Conservation (phyloP, 2,329 filamentous ascomycete genomes). For the Fusarium tricinctum region DNA sequence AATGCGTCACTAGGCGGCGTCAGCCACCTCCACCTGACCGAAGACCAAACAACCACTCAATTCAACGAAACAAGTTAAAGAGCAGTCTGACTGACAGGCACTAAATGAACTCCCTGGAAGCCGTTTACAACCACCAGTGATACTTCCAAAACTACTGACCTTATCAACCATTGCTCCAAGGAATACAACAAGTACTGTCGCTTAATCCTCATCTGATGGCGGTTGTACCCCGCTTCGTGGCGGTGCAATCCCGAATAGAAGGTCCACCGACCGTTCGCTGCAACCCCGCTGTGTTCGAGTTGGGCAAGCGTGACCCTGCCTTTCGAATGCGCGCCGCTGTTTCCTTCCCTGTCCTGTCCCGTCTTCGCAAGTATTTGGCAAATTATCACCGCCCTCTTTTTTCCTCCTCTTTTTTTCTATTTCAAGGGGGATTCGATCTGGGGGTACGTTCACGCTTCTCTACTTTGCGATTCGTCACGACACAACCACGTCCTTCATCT, state of each 20-base stretch:
- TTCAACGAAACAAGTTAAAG: not conserved
- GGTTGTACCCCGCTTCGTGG: constrained; percentile 48
- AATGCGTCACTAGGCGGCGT: constrained; percentile 44
- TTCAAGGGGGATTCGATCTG: constrained; percentile 34
- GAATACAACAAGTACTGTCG: not conserved
- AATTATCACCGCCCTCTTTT: constrained; percentile 37
- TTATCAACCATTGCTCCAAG: not conserved
- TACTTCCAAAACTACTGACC: not conserved
- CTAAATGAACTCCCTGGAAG: not conserved
- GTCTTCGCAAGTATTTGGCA: constrained; percentile 40
- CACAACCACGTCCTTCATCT: constrained; percentile 21
- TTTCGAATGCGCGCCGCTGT: constrained; percentile 36
- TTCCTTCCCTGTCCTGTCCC: constrained; percentile 29
- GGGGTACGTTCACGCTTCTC: constrained; percentile 37
- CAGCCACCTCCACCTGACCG: constrained; percentile 46
- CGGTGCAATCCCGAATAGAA: constrained; percentile 39
- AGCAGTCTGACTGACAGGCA: not conserved
- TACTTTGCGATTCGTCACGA: constrained; percentile 38
- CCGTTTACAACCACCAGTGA: not conserved
- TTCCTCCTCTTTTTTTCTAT: constrained; percentile 28
- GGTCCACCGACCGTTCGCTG: constrained; percentile 26
- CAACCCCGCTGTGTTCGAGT: constrained; percentile 41
- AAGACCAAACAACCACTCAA: not conserved
- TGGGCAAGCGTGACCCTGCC: constrained; percentile 45
- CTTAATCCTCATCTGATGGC: not conserved